Evolutionary conservation across 768 basidiomycete species (phyloP).

Genomic region (Calvatia gigantea): DNA sequence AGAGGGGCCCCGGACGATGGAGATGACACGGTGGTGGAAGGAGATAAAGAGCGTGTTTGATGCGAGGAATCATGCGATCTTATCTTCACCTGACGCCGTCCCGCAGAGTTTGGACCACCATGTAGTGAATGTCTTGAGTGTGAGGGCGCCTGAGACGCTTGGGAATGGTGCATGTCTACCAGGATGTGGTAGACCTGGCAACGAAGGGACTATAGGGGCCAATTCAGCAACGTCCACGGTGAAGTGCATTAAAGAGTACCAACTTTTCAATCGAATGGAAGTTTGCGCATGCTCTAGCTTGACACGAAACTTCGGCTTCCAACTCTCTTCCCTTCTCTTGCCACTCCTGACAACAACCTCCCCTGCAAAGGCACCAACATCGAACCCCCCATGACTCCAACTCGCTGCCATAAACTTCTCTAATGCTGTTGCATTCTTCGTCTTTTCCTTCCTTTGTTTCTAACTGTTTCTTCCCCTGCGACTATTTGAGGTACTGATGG

Average conservation of each 20-base stretch:
- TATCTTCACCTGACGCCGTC: too few species aligned
- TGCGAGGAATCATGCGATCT: too few species aligned
- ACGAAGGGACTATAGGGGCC: conserved; percentile 47
- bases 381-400: conserved; percentile 52
- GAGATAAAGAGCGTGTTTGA: too few species aligned
- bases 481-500: not conserved
- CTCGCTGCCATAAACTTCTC: conserved; percentile 50
- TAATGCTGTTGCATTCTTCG: conserved; percentile 45
- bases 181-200: conserved; percentile 66
- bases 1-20: too few species aligned
- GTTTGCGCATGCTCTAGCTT: conserved; percentile 43
- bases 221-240: conserved; percentile 7
- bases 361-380: conserved; percentile 39
- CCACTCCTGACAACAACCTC: conserved; percentile 52
- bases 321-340: conserved; percentile 34
- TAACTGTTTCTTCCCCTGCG: too few species aligned
- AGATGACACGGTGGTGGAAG: too few species aligned
- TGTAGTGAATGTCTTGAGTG: conserved; percentile 52
- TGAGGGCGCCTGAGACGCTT: conserved; percentile 53
- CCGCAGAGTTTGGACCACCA: conserved; percentile 59
- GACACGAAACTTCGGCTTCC: conserved; percentile 41
- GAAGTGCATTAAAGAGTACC: conserved; percentile 21
- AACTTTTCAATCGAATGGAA: conserved; percentile 50
- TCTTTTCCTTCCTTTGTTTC: conserved; percentile 15
- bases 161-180: conserved; percentile 51